Base-by-base conservation (phyloP, 495 filamentous ascomycete species). In the Aspergillus asperescens region DNA sequence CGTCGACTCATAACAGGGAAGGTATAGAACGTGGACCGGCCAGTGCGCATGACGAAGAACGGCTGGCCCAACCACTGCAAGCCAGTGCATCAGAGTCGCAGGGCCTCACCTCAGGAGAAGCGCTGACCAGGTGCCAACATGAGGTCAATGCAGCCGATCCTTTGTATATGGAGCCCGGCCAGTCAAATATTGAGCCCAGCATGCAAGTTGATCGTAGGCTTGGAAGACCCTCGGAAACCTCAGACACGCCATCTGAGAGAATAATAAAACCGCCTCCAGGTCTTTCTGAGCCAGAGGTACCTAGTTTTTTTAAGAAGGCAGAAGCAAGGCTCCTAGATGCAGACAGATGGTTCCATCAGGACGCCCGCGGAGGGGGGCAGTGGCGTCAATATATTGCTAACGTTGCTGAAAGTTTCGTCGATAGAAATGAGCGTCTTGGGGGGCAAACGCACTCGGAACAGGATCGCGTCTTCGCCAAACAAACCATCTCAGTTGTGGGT, bases 341-440 rank as follows among this genome's bases (percentile, higher is more conserved):
- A 12, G 45, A 63, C 6, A 18, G 35, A 20, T 69, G 66, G 66
- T 69, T 69, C 27, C 62, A 59, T 29, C 51, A 23, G 16, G 64
- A 63, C 41, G 18, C 29, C 20, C 55, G 54, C 15, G 49, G 57
- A n/a, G 42, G 60, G 20, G 56, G 61, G 3, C 9, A 52, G 9
- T 31, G 62, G 34, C 64, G 57, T 8, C 39, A 51, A 25, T 55
- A 62, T 23, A 58, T 67, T 35, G 31, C 35, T 16, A 38, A 37
- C 1, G 54, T 64, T 48, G 52, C 59, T 13, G 22, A 59, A 4
- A 56, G 44, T 18, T 54, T 55, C 16, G 52, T 51, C 8, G 25
- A 51, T 10, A 55, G 40, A 15, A 55, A 34, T 39, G 35, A 59
- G 41, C 29, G 46, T 7, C 34, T 53, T 5, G 31, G 19, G 7